Evolutionary conservation across 805 yeast species (phyloP).

Genomic region (Pichia eremophila): DNA sequence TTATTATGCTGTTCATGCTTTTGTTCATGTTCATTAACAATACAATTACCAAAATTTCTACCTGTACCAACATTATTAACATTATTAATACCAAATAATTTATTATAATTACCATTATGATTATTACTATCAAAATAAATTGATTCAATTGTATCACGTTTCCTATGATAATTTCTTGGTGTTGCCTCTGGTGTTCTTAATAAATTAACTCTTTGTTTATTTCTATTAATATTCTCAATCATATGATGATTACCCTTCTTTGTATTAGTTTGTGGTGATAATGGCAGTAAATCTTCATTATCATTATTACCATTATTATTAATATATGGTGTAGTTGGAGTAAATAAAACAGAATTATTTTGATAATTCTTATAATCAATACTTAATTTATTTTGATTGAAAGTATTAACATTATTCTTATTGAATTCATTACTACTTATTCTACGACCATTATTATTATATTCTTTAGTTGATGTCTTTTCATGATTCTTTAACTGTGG

Average conservation of each 20-base stretch:
- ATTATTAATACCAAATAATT: background rate
- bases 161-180: conserved; percentile 6
- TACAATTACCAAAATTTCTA: conserved; percentile 4
- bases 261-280: conserved; percentile 9
- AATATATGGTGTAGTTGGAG: conserved; percentile 10
- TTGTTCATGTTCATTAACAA: background rate
- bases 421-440: background rate
- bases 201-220: background rate
- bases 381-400: background rate
- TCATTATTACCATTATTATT: background rate
- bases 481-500: background rate
- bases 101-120: background rate
- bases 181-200: conserved; percentile 12
- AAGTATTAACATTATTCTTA: background rate
- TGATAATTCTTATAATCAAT: background rate
- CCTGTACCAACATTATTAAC: background rate
- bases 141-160: conserved; percentile 1
- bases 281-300: background rate
- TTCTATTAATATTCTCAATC: background rate
- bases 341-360: conserved; percentile 1
- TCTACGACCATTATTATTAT: background rate
- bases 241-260: background rate
- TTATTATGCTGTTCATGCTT: background rate
- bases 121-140: background rate
- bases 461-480: background rate